Conservation (phyloP, 164 flowering plant species). For the Kalanchoe fedtschenkoi region DNA sequence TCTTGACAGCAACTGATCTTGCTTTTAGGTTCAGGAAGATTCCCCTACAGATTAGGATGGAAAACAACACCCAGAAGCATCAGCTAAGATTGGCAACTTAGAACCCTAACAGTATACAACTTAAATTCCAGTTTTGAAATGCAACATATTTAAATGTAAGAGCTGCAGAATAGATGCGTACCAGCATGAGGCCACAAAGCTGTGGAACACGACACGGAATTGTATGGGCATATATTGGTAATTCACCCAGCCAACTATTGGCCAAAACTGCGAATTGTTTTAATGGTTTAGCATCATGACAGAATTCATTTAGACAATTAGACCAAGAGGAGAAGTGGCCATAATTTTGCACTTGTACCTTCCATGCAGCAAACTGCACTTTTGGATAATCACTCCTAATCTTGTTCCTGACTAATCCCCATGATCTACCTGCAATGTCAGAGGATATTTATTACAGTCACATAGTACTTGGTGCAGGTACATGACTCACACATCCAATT, state of each 20-base stretch:
- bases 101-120: not conserved
- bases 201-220: slow-evolving; percentile 65
- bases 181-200: slow-evolving; percentile 75
- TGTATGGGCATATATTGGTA: slow-evolving; percentile 70
- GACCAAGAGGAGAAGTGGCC: not conserved
- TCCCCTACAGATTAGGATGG: not conserved
- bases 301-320: not conserved
- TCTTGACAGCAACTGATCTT: slow-evolving; percentile 6
- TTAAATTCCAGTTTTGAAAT: not conserved
- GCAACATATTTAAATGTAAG: not conserved
- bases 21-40: slow-evolving; percentile 8
- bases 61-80: not conserved
- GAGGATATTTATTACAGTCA: not conserved
- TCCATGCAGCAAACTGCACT: slow-evolving; percentile 67
- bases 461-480: not conserved
- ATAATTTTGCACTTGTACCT: slow-evolving; percentile 24
- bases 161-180: slow-evolving; percentile 11
- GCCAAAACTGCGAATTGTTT: slow-evolving; percentile 55
- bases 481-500: not conserved
- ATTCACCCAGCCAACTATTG: slow-evolving; percentile 68
- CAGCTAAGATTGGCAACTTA: not conserved
- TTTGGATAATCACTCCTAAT: slow-evolving; percentile 54
- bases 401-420: slow-evolving; percentile 48
- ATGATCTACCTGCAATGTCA: slow-evolving; percentile 50
- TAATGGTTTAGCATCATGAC: slow-evolving; percentile 1